Base-by-base conservation (phyloP, 257 asterid species). In the Osmanthus fragrans region DNA sequence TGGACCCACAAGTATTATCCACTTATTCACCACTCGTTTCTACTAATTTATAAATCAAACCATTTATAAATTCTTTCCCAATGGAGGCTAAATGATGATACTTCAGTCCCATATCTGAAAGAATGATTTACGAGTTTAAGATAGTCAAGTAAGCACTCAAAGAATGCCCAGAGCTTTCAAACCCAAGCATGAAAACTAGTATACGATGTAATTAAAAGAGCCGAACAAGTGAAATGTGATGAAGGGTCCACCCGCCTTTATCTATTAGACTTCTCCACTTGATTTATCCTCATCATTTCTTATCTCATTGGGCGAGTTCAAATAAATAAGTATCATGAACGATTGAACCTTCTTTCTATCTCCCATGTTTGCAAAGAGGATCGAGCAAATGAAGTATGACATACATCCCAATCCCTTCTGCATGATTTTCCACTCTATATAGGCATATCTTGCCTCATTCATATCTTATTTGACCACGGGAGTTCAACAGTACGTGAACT, bases 241-340 rank as follows among this genome's bases (percentile, higher is more conserved):
- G 69, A 8, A 47, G 27, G 27, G 56, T 27, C 30, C 40, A 47
- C 27, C 63, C 7, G 6, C 23, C 54, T 27, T 72, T 72, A 13
- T 40, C 1, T 45, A 16, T 12, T 58, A 47, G 56, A 72, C 29
- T 72, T 72, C n/a, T 45, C 40, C 25, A 47, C 40, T 29, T 42
- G 25, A 15, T 58, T 58, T 45, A 72, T 25, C 68, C 19, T 54
- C 70, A 32, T 16, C 68, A 54, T 73, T 73, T 73, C 69, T 73
- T 10, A 5, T 36, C 54, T 21, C 70, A 10, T 1, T 15, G 33
- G 21, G 25, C 64, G 21, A 7, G 1, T 34, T 5, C 54, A 16
- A 58, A 56, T 54, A 58, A 74, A n/a, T 11, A 11, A 32, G 36
- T 27, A 47, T 12, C 40, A 25, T 16, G 34, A 47, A 47, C 47